Evolutionary conservation across 176 grass and related monocot genomes (phyloP).

Genomic region (Musa troglodytarum): DNA sequence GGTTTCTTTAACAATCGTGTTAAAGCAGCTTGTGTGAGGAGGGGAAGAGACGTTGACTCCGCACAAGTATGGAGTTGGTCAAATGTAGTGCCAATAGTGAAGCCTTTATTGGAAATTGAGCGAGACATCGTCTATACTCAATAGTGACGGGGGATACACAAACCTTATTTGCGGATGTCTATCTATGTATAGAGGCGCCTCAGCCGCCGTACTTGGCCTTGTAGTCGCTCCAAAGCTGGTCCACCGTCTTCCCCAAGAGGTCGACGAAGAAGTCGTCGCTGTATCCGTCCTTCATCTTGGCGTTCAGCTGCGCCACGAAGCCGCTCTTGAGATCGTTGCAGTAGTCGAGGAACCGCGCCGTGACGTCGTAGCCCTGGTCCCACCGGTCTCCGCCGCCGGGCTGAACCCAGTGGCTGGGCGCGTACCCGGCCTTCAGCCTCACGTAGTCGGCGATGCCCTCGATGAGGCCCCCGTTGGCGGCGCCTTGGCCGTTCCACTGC

Average conservation of each 20-base stretch:
- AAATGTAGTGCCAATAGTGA: no score
- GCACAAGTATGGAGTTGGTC: no score
- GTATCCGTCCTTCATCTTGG: constrained; percentile 50
- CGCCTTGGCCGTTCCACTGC: constrained; percentile 40
- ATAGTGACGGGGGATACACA: no score
- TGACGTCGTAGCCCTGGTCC: constrained; percentile 56
- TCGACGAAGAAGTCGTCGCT: constrained; percentile 43
- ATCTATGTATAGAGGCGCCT: not conserved
- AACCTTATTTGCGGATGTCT: no score
- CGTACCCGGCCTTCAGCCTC: constrained; percentile 43
- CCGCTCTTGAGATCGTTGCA: constrained; percentile 40
- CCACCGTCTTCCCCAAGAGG: constrained; percentile 34
- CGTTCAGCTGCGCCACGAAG: constrained; percentile 54
- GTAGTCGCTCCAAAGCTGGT: constrained; percentile 57
- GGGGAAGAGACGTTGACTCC: no score
- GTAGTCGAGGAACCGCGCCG: constrained; percentile 66
- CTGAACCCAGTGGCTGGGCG: constrained; percentile 34
- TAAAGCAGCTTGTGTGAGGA: no score
- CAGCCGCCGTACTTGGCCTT: constrained; percentile 39
- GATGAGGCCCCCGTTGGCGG: constrained; percentile 14
- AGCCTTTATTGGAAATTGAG: no score
- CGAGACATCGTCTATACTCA: no score
- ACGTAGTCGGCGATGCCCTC: constrained; percentile 82
- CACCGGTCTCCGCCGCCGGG: constrained; percentile 37
- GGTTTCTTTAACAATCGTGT: no score